Evolutionary conservation across 2,329 filamentous ascomycete genomes (phyloP), one percentile per base, ranked within the genome.

Genomic region (Botrytis pseudocinerea): DNA sequence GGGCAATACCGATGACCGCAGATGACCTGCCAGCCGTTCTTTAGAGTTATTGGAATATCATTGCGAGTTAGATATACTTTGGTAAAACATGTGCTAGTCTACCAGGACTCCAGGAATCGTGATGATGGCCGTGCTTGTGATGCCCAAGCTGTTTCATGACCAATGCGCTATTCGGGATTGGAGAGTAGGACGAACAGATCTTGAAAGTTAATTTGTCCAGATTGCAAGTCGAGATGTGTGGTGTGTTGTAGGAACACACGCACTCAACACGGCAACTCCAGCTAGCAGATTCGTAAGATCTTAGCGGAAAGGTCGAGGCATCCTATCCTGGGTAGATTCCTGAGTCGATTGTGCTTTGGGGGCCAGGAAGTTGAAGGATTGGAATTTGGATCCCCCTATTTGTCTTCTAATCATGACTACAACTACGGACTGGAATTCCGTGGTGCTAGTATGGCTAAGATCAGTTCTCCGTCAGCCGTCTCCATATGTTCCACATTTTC

Each of bases 61-160:
- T 28, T 20, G 35, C 32, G 20, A 40, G 18, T n/a, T 28, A 38
- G 63, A 51, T 38, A 40, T 40, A n/a, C 46, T 38, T 51, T 54
- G 25, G 38, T 54, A 25, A 18, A 54, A 51, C 44, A 32, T 66
- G n/a, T 51, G 25, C 16, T 62, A 28, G 35, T 64, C n/a, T 38
- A 38, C 7, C 38, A 38, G 38, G 38, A 8, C 38, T 38, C 57
- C 75, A 78, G 74, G 48, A 68, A 68, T 54, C 48, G 10, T 57
- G 42, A 28, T 28, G 25, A 38, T 54, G 64, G n/a, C 46, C 64
- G 64, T 66, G 64, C 64, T 54, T 38, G 64, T 51, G 63, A 48
- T 68, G 64, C 64, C 64, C 32, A 57, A 54, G 64, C 64, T 68
- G 64, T 68, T 68, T 68, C 64, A 68, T 68, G 64, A 57, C 64